phyloP scores from a whole-genome alignment of 495 filamentous ascomycete species.

The Hypoxylon cercidicola region DNA sequence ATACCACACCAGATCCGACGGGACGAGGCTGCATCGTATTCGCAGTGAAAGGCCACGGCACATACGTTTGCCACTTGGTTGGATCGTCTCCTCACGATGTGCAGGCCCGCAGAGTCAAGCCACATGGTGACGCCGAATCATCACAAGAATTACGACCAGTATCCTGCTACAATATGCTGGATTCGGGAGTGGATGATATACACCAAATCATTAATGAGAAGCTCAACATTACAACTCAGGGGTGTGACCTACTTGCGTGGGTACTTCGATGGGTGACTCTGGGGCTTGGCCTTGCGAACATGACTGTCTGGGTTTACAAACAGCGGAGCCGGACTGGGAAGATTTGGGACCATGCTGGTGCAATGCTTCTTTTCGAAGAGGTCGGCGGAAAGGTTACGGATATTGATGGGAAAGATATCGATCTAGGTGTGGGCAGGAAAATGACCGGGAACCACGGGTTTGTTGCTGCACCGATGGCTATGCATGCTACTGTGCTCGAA shows the following conservation, averaged over 20 bases:
- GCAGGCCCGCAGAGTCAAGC: conserved; percentile 30
- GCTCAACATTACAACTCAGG: conserved; percentile 60
- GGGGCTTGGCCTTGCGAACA: conserved; percentile 67
- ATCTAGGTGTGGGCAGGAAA: conserved; percentile 52
- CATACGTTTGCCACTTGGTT: conserved; percentile 60
- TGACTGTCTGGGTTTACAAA: conserved; percentile 70
- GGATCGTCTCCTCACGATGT: conserved; percentile 22
- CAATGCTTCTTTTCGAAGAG: conserved; percentile 74
- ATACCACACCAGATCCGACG: conserved; percentile 60
- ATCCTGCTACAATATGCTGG: conserved; percentile 51
- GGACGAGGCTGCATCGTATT: conserved; percentile 67
- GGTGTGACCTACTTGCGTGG: conserved; percentile 69
- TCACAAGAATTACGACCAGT: conserved; percentile 49
- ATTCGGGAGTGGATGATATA: conserved; percentile 57
- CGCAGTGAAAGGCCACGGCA: conserved; percentile 66
- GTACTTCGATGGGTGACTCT: conserved; percentile 73
- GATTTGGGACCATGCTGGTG: conserved; percentile 78
- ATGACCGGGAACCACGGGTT: conserved; percentile 60
- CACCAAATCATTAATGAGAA: conserved; percentile 57
- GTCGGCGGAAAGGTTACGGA: conserved; percentile 72
- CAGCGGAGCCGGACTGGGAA: conserved; percentile 63
- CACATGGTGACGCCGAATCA: conserved; percentile 40
- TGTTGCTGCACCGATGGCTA: conserved; percentile 53
- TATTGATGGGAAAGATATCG: conserved; percentile 60
- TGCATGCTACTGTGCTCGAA: conserved; percentile 51